Evolutionary conservation across 2,329 filamentous ascomycete genomes (phyloP).

Genomic region (Exophiala xenobiotica): DNA sequence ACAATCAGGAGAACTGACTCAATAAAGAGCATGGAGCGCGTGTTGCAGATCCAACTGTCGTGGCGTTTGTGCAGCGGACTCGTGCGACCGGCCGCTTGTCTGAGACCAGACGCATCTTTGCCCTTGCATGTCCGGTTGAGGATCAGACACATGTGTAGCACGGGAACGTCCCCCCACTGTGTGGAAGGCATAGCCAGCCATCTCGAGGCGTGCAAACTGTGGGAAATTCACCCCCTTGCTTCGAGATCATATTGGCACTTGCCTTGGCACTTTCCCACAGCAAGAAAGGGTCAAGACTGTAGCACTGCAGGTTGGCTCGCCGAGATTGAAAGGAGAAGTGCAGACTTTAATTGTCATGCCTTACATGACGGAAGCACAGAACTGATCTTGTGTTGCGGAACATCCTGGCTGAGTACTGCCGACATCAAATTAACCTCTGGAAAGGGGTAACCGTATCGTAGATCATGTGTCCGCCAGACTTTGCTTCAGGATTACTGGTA

Average conservation of each 20-base stretch:
- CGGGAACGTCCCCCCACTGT: slow-evolving; percentile 3
- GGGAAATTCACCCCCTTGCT: slow-evolving; percentile 19
- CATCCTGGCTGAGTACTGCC: slow-evolving; percentile 10
- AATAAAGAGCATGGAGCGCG: slow-evolving; percentile 3
- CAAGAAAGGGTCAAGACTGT: not conserved
- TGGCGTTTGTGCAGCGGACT: slow-evolving; percentile 3
- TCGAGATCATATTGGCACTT: slow-evolving; percentile 3
- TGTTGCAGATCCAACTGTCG: slow-evolving; percentile 21
- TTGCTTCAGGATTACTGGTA: too few relatives aligned
- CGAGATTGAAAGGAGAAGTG: slow-evolving; percentile 10
- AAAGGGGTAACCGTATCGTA: not conserved
- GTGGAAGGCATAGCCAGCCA: slow-evolving; percentile 12
- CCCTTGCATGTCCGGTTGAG: slow-evolving; percentile 19
- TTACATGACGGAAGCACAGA: slow-evolving; percentile 13
- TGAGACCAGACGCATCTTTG: not conserved
- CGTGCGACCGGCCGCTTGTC: slow-evolving; percentile 9
- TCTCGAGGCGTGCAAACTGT: not conserved
- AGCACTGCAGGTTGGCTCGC: not conserved
- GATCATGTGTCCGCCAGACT: not conserved
- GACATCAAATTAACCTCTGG: slow-evolving; percentile 14
- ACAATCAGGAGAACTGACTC: slow-evolving; percentile 8
- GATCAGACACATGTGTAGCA: slow-evolving; percentile 9
- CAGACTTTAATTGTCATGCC: slow-evolving; percentile 26
- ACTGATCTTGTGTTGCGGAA: slow-evolving; percentile 9
- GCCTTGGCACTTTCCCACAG: not conserved